phyloP scores from a whole-genome alignment of 768 basidiomycete genomes.

The Postia placenta region DNA sequence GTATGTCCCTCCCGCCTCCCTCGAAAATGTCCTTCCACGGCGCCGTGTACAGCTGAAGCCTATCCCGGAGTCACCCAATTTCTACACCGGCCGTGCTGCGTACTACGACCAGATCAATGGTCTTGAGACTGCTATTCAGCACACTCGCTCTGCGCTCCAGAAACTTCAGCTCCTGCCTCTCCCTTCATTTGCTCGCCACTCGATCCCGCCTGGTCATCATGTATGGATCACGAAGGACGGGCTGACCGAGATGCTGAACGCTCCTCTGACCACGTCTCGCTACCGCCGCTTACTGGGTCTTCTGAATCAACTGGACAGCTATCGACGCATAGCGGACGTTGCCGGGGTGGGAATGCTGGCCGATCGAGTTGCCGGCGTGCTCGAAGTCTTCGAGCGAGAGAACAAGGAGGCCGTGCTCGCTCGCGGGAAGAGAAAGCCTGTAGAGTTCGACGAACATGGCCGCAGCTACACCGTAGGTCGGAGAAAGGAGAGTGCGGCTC shows the following conservation, averaged over 20 bases:
- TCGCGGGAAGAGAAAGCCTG: slow-evolving; percentile 45
- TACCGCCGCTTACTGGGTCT: slow-evolving; percentile 60
- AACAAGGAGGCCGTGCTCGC: slow-evolving; percentile 51
- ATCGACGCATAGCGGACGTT: slow-evolving; percentile 50
- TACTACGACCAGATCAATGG: slow-evolving; percentile 69
- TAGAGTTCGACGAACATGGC: slow-evolving; percentile 67
- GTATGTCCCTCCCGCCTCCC: slow-evolving; percentile 26
- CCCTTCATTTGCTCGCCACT: slow-evolving; percentile 58
- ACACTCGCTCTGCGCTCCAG: slow-evolving; percentile 54
- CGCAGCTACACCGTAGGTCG: slow-evolving; percentile 81
- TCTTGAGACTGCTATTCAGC: slow-evolving; percentile 58
- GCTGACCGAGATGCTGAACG: slow-evolving; percentile 51
- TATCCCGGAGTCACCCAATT: slow-evolving; percentile 64
- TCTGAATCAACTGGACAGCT: slow-evolving; percentile 61
- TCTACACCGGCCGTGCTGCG: slow-evolving; percentile 74
- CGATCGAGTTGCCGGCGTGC: slow-evolving; percentile 40
- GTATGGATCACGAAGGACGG: slow-evolving; percentile 66
- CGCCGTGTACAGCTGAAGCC: slow-evolving; percentile 10
- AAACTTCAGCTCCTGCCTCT: slow-evolving; percentile 70
- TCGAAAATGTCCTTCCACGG: slow-evolving; percentile 13
- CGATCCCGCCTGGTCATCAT: slow-evolving; percentile 50
- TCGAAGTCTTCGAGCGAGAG: slow-evolving; percentile 55
- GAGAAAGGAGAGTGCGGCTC: slow-evolving; percentile 85
- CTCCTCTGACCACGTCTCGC: slow-evolving; percentile 58
- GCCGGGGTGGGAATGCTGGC: slow-evolving; percentile 57